Evolutionary conservation across 768 basidiomycete species (phyloP), one percentile per base, ranked within the genome.

Genomic region (Auriculariales sp.): DNA sequence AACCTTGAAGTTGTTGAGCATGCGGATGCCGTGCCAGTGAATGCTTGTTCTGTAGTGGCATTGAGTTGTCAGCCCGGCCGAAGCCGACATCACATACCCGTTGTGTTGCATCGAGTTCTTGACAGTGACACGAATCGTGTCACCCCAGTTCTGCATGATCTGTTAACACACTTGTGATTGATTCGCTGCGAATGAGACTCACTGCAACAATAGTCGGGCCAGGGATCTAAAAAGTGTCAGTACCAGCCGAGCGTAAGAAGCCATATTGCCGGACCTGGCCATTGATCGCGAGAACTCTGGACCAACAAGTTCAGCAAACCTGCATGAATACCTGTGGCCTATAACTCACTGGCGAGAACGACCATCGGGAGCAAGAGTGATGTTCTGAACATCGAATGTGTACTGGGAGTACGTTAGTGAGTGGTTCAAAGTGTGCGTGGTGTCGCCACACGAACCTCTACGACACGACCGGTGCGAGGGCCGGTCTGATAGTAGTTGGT

Each of bases 231-330:
- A n/a, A n/a, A n/a, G n/a, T n/a, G n/a, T n/a, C n/a, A n/a, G n/a
- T n/a, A n/a, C n/a, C n/a, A n/a, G n/a, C n/a, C n/a, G n/a, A n/a
- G n/a, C n/a, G n/a, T n/a, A n/a, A n/a, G n/a, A n/a, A n/a, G n/a
- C n/a, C n/a, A n/a, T n/a, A n/a, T n/a, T n/a, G n/a, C n/a, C n/a
- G n/a, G n/a, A 44, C 22, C 19, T 22, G 15, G 1, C 22, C 22
- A 25, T 44, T 44, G 42, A 46, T 30, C 9, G 34, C 35, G 44
- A 51, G 42, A 28, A 45, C 39, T 14, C n/a, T n/a, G n/a, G n/a
- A n/a, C n/a, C n/a, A n/a, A n/a, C n/a, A n/a, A n/a, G n/a, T n/a
- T n/a, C n/a, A n/a, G n/a, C n/a, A n/a, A n/a, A n/a, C n/a, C n/a
- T n/a, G n/a, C n/a, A n/a, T n/a, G n/a, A n/a, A n/a, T n/a, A n/a